phyloP scores from a whole-genome alignment of 495 filamentous ascomycete genomes.

The Penicillium bovifimosum region DNA sequence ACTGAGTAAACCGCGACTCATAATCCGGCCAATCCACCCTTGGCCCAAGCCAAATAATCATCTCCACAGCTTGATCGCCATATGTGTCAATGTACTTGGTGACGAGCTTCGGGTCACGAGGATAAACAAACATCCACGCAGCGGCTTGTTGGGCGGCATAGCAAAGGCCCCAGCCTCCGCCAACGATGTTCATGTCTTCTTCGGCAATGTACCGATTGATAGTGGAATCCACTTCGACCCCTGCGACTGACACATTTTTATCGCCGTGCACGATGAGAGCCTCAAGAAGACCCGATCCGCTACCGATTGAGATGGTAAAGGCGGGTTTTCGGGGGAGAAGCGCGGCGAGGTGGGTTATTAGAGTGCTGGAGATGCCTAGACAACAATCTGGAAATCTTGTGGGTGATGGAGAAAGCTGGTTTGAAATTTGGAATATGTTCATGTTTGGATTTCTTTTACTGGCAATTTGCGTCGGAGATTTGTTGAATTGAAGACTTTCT shows the following conservation, averaged over 20 bases:
- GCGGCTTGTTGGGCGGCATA: constrained; percentile 29
- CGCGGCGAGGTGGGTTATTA: constrained; percentile 29
- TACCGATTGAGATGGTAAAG: constrained; percentile 48
- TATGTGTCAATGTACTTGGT: constrained; percentile 36
- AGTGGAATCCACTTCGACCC: constrained; percentile 42
- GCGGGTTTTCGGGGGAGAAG: constrained; percentile 38
- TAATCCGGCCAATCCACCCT: constrained; percentile 44
- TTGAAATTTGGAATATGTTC: constrained; percentile 22
- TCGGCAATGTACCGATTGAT: constrained; percentile 44
- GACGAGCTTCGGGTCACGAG: constrained; percentile 43
- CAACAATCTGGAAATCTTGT: constrained; percentile 41
- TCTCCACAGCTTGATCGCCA: constrained; percentile 19
- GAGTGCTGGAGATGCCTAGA: constrained; percentile 39
- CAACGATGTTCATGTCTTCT: constrained; percentile 36
- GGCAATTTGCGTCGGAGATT: background rate
- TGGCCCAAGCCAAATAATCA: constrained; percentile 49
- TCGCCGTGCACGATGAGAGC: constrained; percentile 32
- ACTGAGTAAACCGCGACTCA: constrained; percentile 22
- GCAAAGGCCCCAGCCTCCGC: constrained; percentile 39
- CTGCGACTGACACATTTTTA: constrained; percentile 27
- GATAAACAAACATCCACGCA: constrained; percentile 54
- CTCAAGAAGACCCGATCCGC: constrained; percentile 51
- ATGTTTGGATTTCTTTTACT: constrained; percentile 11
- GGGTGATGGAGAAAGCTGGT: constrained; percentile 19
- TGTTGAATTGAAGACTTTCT: background rate